A percentile compares a stretch with the other conserved stretches of the same genome.
Evolutionary conservation across 208 protist genomes (phyloP).

Genomic region (Blechomonas ayalai): DNA sequence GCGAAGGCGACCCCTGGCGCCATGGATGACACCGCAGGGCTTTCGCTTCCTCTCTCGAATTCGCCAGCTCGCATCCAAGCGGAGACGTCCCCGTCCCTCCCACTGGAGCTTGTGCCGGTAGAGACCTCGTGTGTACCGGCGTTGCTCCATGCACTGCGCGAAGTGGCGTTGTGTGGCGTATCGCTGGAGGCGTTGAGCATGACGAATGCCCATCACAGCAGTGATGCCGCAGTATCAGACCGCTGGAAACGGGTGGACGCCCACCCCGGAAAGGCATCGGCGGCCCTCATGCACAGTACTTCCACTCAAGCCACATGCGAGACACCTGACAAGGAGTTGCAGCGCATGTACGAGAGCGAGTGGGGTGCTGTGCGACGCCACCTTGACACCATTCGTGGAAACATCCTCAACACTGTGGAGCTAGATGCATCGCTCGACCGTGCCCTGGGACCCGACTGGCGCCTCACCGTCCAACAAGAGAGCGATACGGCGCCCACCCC

Average conservation of each 20-base stretch:
- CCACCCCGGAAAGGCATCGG: too few relatives aligned
- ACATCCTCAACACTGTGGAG: slow-evolving; percentile 42
- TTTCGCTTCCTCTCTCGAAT: too few relatives aligned
- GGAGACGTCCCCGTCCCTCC: too few relatives aligned
- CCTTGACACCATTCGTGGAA: slow-evolving; percentile 14
- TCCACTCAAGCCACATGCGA: too few relatives aligned
- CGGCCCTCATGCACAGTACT: too few relatives aligned
- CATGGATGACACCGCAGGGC: too few relatives aligned
- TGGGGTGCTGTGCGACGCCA: slow-evolving; percentile 35
- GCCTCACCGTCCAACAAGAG: not conserved
- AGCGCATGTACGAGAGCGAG: slow-evolving; percentile 21
- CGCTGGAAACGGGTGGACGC: too few relatives aligned
- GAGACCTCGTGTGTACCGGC: slow-evolving; percentile 17
- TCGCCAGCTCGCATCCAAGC: too few relatives aligned
- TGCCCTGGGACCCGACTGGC: slow-evolving; percentile 31
- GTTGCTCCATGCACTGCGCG: slow-evolving; percentile 31
- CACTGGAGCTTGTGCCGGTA: slow-evolving; percentile 41
- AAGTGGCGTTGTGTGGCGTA: slow-evolving; percentile 37
- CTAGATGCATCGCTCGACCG: slow-evolving; percentile 24
- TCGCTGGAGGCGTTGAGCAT: slow-evolving; percentile 22
- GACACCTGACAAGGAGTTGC: too few relatives aligned
- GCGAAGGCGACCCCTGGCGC: too few relatives aligned
- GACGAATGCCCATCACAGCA: not conserved
- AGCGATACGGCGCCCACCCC: too few relatives aligned
- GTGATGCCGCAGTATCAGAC: too few relatives aligned